Evolutionary conservation across 371 early-diverging fungal species (phyloP).

Genomic region (Apophysomyces elegans): DNA sequence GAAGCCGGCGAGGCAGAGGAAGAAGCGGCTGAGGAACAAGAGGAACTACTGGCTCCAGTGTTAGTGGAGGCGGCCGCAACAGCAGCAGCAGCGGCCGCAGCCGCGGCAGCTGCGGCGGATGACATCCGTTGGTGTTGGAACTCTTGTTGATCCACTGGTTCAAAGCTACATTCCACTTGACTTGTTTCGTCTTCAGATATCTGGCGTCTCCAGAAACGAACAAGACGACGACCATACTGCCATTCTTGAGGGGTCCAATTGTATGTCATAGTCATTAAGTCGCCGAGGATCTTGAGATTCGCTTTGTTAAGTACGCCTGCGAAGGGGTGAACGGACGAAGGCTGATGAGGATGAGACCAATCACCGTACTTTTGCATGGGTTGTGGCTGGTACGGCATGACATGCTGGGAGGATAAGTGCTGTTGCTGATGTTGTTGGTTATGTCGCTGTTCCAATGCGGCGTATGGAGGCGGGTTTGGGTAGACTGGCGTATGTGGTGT

Average conservation of each 20-base stretch:
- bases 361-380: conserved; percentile 2
- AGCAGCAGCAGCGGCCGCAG: conserved; percentile 21
- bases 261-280: conserved; percentile 63
- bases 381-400: neutral
- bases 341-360: conserved; percentile 12
- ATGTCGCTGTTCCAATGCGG: conserved; percentile 4
- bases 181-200: conserved; percentile 9
- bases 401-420: neutral
- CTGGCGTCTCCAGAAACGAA: conserved; percentile 68
- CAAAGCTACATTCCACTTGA: conserved; percentile 43
- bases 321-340: conserved; percentile 35
- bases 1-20: neutral
- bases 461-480: neutral
- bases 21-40: conserved; percentile 5
- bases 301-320: conserved; percentile 72
- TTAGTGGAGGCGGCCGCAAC: conserved; percentile 19
- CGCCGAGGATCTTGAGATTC: conserved; percentile 65
- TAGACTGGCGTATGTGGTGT: neutral
- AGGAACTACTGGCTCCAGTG: neutral
- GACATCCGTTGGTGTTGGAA: conserved; percentile 26
- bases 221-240: conserved; percentile 67
- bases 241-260: conserved; percentile 71
- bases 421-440: conserved; percentile 13
- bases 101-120: conserved; percentile 24
- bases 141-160: conserved; percentile 52